phyloP scores from a whole-genome alignment of 768 basidiomycete species.

The Tylopilus rubrobrunneus region DNA sequence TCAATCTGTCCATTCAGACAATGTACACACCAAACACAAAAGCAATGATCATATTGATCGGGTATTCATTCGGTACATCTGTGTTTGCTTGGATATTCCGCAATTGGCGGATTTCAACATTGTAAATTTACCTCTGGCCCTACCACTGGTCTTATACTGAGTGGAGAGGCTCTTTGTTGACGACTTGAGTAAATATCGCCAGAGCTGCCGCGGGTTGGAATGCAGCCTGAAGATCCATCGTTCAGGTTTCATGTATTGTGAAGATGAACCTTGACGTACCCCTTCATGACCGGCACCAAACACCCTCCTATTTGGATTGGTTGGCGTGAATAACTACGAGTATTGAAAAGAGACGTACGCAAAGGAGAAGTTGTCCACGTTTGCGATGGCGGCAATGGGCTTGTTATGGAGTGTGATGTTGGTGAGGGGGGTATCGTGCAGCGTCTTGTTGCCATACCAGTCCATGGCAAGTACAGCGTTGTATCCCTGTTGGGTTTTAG shows the following conservation, averaged over 20 bases:
- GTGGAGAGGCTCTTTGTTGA: constrained; percentile 49
- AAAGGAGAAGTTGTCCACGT: constrained; percentile 64
- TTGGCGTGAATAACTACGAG: background rate
- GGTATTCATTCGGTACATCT: constrained; percentile 60
- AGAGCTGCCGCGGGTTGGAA: constrained; percentile 58
- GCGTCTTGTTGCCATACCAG: constrained; percentile 41
- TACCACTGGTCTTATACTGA: constrained; percentile 33
- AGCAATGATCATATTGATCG: constrained; percentile 59
- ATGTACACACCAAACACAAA: constrained; percentile 63
- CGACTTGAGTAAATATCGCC: constrained; percentile 55
- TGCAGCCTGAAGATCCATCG: constrained; percentile 41
- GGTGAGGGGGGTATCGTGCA: constrained; percentile 38
- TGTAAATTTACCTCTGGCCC: constrained; percentile 4
- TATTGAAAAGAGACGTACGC: constrained; percentile 42
- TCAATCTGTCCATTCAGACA: constrained; percentile 77
- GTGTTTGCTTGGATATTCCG: constrained; percentile 57
- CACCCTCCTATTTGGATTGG: background rate
- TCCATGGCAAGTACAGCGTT: constrained; percentile 41
- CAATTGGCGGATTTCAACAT: constrained; percentile 32
- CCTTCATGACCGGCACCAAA: constrained; percentile 47
- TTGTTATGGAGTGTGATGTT: constrained; percentile 56
- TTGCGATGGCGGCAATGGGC: constrained; percentile 55
- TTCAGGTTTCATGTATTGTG: background rate
- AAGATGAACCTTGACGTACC: constrained; percentile 35
- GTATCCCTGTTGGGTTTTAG: constrained; percentile 23